Evolutionary conservation across 805 yeast species (phyloP), one percentile per base, ranked within the genome.

Genomic region (Lipomyces japonicus): DNA sequence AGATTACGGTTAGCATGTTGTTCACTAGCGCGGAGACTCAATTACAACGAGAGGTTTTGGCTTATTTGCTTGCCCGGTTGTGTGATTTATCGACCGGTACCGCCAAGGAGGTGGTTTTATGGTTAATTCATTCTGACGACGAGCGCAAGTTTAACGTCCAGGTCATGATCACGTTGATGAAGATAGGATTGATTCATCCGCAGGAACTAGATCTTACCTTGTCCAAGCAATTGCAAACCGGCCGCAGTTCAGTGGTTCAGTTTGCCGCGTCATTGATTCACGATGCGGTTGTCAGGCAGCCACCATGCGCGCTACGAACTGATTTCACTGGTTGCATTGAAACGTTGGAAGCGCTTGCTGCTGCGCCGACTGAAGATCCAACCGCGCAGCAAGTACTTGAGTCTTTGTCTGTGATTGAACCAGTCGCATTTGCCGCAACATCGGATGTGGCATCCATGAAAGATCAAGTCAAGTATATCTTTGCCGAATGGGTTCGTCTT

Each of bases 401-500:
- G 5, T 68, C 69, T 3, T 64, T 73, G 39, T 59, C 66, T n/a
- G 59, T 61, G 18, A 50, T 67, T 3, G 71, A 70, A 7, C 51
- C 61, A 4, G 60, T 50, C 4, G 44, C 57, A 31, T 34, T 41
- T 14, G 16, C 16, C 7, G 21, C 16, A 7, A 24, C 49, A 21
- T 56, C 50, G 3, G 37, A 44, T 5, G 61, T 70, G n/a, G 63
- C 75, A 7, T 65, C 58, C 9, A 40, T 75, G 35, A 77, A 74
- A 54, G 86, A 80, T 44, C 84, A 81, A 60, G 75, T 82, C 74
- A 82, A 82, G 3, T 81, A 85, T 59, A 74, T 93, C 0, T 93
- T 90, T 66, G 82, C 89, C 30, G 98, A 93, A 68, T 93, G 98
- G 98, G 82, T 85, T 34, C 83, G 87, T 51, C 72, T 93, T 21